A percentile compares a stretch with the other conserved stretches of the same genome.
Evolutionary conservation across 1,284 basidiomycete species (phyloP).

Genomic region (Ustilago hordei): DNA sequence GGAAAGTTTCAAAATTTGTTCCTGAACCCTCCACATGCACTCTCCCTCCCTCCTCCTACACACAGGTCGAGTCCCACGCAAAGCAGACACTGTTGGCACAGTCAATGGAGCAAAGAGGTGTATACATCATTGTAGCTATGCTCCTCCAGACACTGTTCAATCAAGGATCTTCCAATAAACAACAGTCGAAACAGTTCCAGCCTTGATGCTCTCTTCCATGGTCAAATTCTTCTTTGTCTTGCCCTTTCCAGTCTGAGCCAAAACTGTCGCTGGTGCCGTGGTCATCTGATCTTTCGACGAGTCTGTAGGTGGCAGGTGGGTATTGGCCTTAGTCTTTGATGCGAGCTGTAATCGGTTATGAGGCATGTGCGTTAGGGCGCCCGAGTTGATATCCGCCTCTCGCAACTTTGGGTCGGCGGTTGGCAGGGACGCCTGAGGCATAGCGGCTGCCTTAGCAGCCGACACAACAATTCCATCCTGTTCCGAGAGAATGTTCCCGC

Average conservation of each 20-base stretch:
- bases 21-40: conserved; percentile 12
- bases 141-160: conserved; percentile 4
- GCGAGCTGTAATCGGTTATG: conserved; percentile 64
- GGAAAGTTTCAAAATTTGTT: conserved; percentile 2
- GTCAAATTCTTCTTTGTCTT: conserved; percentile 45
- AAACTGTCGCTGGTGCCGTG: not conserved
- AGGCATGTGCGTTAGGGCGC: conserved; percentile 63
- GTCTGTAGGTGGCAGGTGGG: conserved; percentile 30
- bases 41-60: not conserved
- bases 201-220: conserved; percentile 58
- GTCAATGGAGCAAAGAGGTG: too few species aligned
- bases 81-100: not conserved
- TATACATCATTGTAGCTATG: too few species aligned
- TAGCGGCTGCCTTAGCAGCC: conserved; percentile 20
- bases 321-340: conserved; percentile 48
- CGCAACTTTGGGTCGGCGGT: conserved; percentile 35
- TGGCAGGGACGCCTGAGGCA: conserved; percentile 18
- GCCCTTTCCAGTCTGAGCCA: conserved; percentile 8
- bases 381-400: conserved; percentile 59
- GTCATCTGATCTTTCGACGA: conserved; percentile 18
- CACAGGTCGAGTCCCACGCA: not conserved
- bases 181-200: conserved; percentile 58
- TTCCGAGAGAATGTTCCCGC: conserved; percentile 29
- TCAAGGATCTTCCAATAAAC: conserved; percentile 59
- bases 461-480: conserved; percentile 30